Evolutionary conservation across 192 early-diverging fungal species (phyloP).

Genomic region (Mycoemilia scoparia): DNA sequence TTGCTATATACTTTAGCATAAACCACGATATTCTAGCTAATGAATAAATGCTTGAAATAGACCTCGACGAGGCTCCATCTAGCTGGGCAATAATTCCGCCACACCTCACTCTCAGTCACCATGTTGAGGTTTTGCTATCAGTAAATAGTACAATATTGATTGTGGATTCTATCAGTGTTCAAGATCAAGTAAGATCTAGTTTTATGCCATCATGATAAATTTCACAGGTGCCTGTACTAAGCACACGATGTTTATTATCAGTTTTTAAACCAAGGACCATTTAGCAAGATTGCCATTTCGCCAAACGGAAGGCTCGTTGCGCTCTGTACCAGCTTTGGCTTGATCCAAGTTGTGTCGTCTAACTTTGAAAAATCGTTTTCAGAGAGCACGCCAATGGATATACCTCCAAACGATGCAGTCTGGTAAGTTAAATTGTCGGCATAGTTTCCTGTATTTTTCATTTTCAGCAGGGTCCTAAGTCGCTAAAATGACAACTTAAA

Average conservation of each 20-base stretch:
- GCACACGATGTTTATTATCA: too few species aligned
- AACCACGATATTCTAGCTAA: background rate
- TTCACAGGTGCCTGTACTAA: background rate
- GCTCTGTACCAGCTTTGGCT: slow-evolving; percentile 56
- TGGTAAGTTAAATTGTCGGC: slow-evolving; percentile 33
- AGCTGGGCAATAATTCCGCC: slow-evolving; percentile 85
- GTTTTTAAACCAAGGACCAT: slow-evolving; percentile 76
- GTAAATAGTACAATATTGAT: slow-evolving; percentile 59
- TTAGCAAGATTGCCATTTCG: slow-evolving; percentile 70
- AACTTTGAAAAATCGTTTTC: slow-evolving; percentile 90
- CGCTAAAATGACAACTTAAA: slow-evolving; percentile 1
- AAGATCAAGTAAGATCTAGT: slow-evolving; percentile 51
- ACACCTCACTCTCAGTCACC: slow-evolving; percentile 64
- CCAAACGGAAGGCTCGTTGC: slow-evolving; percentile 90
- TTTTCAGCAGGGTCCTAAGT: background rate
- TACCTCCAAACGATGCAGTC: slow-evolving; percentile 52
- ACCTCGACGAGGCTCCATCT: slow-evolving; percentile 44
- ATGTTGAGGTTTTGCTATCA: slow-evolving; percentile 76
- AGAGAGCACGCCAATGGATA: slow-evolving; percentile 47
- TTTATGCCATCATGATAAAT: background rate
- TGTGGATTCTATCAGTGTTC: slow-evolving; percentile 54
- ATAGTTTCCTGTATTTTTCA: background rate
- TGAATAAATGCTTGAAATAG: slow-evolving; percentile 5
- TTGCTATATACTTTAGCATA: slow-evolving; percentile 1
- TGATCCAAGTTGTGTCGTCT: slow-evolving; percentile 80